Evolutionary conservation across 345 rosid species (phyloP).

Genomic region (Orychophragmus violaceus): DNA sequence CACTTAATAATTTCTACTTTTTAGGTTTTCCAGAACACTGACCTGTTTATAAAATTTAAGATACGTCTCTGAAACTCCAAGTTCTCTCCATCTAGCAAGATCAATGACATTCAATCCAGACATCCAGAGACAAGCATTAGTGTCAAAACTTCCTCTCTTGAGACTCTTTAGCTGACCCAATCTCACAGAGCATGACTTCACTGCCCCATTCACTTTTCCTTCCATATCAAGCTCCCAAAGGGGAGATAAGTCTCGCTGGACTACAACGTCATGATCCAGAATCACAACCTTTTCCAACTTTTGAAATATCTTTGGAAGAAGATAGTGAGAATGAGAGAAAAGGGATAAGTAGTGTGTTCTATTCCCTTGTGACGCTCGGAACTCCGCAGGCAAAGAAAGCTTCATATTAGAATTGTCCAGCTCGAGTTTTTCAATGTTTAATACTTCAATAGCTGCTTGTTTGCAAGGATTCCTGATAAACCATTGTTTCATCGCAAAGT

Average conservation of each 20-base stretch:
- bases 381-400: conserved; percentile 70
- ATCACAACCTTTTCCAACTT: conserved; percentile 62
- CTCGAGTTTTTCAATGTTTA: conserved; percentile 58
- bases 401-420: conserved; percentile 37
- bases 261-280: conserved; percentile 89
- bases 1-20: neutral
- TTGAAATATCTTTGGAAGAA: conserved; percentile 65
- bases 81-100: conserved; percentile 68
- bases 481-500: conserved; percentile 88
- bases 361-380: conserved; percentile 44
- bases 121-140: conserved; percentile 76
- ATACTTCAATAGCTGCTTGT: conserved; percentile 59
- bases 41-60: conserved; percentile 53
- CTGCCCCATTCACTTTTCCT: conserved; percentile 81
- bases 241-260: conserved; percentile 70
- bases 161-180: conserved; percentile 58
- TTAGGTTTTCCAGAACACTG: conserved; percentile 4
- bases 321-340: conserved; percentile 75
- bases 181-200: conserved; percentile 60
- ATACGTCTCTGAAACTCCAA: conserved; percentile 55
- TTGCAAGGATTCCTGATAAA: conserved; percentile 58
- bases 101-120: conserved; percentile 84
- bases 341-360: conserved; percentile 65
- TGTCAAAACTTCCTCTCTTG: conserved; percentile 36
- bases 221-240: conserved; percentile 72